Evolutionary conservation across 768 basidiomycete genomes (phyloP), one percentile per base, ranked within the genome.

Genomic region (Collybiopsis confluens): DNA sequence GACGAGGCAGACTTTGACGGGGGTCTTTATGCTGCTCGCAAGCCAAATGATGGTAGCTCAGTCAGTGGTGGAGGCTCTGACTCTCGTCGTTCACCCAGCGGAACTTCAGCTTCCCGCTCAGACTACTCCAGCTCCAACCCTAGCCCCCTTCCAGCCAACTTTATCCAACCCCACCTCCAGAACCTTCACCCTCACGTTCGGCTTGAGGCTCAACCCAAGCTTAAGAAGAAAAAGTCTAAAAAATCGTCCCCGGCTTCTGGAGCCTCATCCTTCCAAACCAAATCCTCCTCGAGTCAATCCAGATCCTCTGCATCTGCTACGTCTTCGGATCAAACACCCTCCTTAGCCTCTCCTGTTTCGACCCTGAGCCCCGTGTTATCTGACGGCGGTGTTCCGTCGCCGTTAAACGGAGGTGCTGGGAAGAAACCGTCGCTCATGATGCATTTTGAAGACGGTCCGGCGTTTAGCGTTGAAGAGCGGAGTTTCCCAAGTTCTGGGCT

Each of bases 1-100:
- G 75, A 72, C 1, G 71, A 68, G 16, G 83, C 81, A 0, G 86
- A 88, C 65, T 70, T 88, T 18, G 86, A 79, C 38, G 86, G 79
- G 1, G 75, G 72, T 38, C 55, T 77, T 10, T 87, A 87, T 63
- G 61, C 77, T 5, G 37, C 38, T 40, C 18, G 50, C 71, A 74
- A 54, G 27, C 41, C 33, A n/a, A 18, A 41, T 36, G 70, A 68
- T 15, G 47, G 47, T 21, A 66, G 62, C 0, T 63, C 70, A 2
- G 64, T 61, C 3, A 66, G 62, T 23, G 59, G 66, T 9, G 72
- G 73, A 28, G 79, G 76, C 23, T 86, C 85, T 0, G 81, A 83
- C 54, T 83, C 82, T 3, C 79, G 76, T 33, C 86, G 83, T 3
- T 76, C 80, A 28, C 85, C 85, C 0, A n/a, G 35, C 21, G 47